A percentile compares a stretch with the other conserved stretches of the same genome.
These are phyloP conservation scores for Candida lessepsii DNA, from an alignment of 805 yeast species.

Conservation along the genomic window DNA sequence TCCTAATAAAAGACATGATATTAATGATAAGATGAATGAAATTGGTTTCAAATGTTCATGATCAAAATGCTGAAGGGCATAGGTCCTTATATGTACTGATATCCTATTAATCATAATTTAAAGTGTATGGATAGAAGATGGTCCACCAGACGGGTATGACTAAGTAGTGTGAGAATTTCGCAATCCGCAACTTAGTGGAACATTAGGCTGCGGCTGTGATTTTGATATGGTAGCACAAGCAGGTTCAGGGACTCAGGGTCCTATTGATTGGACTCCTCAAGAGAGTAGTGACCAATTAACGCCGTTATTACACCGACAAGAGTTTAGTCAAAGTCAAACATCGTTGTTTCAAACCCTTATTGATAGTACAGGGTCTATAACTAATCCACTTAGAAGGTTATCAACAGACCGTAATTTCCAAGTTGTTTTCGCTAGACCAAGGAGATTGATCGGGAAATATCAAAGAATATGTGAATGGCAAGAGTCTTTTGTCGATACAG, in stretches of 20 bases:
- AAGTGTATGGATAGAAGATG: too few relatives aligned
- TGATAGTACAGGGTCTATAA: slow-evolving; percentile 9
- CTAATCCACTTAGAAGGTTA: slow-evolving; percentile 7
- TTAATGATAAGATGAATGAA: slow-evolving; percentile 57
- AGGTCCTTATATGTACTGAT: slow-evolving; percentile 7
- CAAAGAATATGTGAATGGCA: slow-evolving; percentile 31
- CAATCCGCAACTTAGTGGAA: too few relatives aligned
- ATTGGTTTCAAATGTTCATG: slow-evolving; percentile 37
- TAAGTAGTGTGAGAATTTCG: too few relatives aligned
- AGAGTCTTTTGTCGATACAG: slow-evolving; percentile 13
- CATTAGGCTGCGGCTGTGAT: too few relatives aligned
- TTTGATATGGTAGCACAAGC: too few relatives aligned
- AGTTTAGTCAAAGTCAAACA: background rate
- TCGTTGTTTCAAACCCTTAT: slow-evolving; percentile 6
- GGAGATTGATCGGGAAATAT: slow-evolving; percentile 33
- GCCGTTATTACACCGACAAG: background rate
- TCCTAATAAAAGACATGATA: slow-evolving; percentile 75
- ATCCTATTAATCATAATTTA: slow-evolving; percentile 5
- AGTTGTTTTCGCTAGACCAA: slow-evolving; percentile 23
- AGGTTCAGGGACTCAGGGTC: background rate
- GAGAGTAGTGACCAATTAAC: background rate
- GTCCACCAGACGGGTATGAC: too few relatives aligned
- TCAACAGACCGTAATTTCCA: slow-evolving; percentile 8
- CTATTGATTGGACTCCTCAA: background rate
- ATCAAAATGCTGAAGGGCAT: background rate